These are phyloP conservation scores for Orychophragmus violaceus DNA, from an alignment of 345 rosid genomes.

Conservation along the genomic window DNA sequence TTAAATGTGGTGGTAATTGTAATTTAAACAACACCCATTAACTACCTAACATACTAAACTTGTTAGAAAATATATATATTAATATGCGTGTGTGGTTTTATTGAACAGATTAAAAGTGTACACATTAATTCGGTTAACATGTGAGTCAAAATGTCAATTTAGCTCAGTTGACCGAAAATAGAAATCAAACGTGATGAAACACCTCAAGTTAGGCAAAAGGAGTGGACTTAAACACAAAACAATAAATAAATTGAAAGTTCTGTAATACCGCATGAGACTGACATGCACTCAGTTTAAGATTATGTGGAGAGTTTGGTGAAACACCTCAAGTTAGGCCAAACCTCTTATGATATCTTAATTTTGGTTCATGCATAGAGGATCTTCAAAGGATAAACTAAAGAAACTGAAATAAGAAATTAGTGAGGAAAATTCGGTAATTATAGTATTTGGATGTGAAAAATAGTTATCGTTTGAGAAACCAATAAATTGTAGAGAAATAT, in stretches of 20 bases:
- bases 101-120: not conserved
- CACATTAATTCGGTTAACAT: not conserved
- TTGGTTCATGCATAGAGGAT: not conserved
- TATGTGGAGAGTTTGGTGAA: slow-evolving; percentile 5
- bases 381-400: not conserved
- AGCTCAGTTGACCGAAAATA: not conserved
- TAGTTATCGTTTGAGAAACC: not conserved
- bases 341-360: not conserved
- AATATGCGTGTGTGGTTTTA: not conserved
- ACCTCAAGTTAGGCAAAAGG: too few relatives aligned
- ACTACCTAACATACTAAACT: too few relatives aligned
- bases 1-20: too few relatives aligned
- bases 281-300: not conserved
- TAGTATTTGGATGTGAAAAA: not conserved
- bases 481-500: not conserved
- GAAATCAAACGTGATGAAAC: too few relatives aligned
- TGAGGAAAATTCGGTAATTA: not conserved
- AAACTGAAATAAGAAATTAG: not conserved
- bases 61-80: too few relatives aligned
- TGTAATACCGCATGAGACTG: not conserved
- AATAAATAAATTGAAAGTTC: too few relatives aligned
- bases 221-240: too few relatives aligned
- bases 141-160: not conserved
- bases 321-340: slow-evolving; percentile 1
- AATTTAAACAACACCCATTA: too few relatives aligned